Evolutionary conservation across 225 moss, liverwort and hornwort species (phyloP), one percentile per base, ranked within the genome.

Genomic region (Lunularia cruciata): DNA sequence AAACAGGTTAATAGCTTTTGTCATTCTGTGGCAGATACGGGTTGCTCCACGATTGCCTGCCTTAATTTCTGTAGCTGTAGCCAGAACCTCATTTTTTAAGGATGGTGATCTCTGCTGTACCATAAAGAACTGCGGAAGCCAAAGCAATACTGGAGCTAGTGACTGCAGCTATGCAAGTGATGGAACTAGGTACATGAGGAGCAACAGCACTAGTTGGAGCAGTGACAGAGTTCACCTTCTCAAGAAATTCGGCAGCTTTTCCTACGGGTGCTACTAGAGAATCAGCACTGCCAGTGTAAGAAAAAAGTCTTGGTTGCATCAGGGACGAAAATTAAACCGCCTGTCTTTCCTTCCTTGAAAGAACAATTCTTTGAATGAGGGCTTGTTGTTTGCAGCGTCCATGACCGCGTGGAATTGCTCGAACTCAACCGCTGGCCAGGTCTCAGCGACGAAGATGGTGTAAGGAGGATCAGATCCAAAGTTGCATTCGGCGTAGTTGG

Each of bases 401-500:
- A 78, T 74, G 2, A 81, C 67, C 8, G 30, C 37, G 25, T 69
- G 47, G 69, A 69, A 69, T 32, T 57, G 19, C n/a, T 67, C 70
- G 46, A 81, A 49, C 38, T 84, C 75, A 3, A 43, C 20, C 65
- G 69, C 58, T 1, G 77, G 0, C 38, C 64, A 72, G 0, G 60
- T 67, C 15, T 16, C 42, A 1, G 49, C 34, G 3, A 57, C 25
- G 73, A 75, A 76, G 39, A 84, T 40, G 47, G 81, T 77, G 51
- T 81, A 81, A 8, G 77, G 73, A 1, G 84, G 74, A 27, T 81
- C 81, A 2, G 71, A 77, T 9, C 81, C 84, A n/a, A 81, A 81
- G 77, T 84, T 84, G 75, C 81, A 77, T 2, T 75, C 63, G 0
- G 75, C 67, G 46, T 12, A 80, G 39, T 70, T 56, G 52, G 67